A percentile compares a stretch with the other conserved stretches of the same genome.
These are phyloP conservation scores for Rhizomucor miehei DNA, from an alignment of 371 early-diverging fungal species.

Conservation along the genomic window DNA sequence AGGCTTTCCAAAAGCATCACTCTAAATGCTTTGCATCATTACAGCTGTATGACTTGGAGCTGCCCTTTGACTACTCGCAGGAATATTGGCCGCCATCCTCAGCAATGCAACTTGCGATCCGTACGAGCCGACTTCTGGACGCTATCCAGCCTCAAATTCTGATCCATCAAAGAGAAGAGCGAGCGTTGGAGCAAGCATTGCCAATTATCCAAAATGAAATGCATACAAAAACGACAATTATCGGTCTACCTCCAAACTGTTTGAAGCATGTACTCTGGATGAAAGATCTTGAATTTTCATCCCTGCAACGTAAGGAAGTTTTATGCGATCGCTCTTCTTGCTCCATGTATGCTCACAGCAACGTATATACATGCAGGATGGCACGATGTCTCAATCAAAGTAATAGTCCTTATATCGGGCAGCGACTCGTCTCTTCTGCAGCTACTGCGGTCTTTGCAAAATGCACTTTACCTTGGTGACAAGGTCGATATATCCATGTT, in stretches of 20 bases:
- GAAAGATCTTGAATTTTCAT: conserved; percentile 44
- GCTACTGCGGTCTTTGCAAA: conserved; percentile 44
- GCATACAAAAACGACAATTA: conserved; percentile 22
- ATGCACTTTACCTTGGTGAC: conserved; percentile 56
- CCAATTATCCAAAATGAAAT: conserved; percentile 15
- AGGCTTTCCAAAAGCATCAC: conserved; percentile 2
- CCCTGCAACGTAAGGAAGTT: conserved; percentile 46
- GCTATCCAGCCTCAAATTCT: conserved; percentile 20
- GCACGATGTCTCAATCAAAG: conserved; percentile 49
- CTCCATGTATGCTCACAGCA: not conserved
- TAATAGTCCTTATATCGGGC: conserved; percentile 48
- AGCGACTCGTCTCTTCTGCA: conserved; percentile 52
- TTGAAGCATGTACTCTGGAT: conserved; percentile 50
- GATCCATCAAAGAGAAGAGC: conserved; percentile 19
- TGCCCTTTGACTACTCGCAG: not conserved
- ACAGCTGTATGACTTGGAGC: conserved; percentile 19
- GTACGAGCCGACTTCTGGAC: conserved; percentile 15
- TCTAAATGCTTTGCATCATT: conserved; percentile 4
- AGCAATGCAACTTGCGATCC: conserved; percentile 6
- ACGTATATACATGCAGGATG: conserved; percentile 45
- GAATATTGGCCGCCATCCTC: not conserved
- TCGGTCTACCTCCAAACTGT: conserved; percentile 46
- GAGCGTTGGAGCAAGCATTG: conserved; percentile 1
- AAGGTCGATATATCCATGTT: conserved; percentile 48
- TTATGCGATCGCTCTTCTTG: not conserved